Percentiles rank a stretch among this genome's conserved stretches.
Conservation (phyloP, 805 yeast species). For the Yarrowia porcina region DNA sequence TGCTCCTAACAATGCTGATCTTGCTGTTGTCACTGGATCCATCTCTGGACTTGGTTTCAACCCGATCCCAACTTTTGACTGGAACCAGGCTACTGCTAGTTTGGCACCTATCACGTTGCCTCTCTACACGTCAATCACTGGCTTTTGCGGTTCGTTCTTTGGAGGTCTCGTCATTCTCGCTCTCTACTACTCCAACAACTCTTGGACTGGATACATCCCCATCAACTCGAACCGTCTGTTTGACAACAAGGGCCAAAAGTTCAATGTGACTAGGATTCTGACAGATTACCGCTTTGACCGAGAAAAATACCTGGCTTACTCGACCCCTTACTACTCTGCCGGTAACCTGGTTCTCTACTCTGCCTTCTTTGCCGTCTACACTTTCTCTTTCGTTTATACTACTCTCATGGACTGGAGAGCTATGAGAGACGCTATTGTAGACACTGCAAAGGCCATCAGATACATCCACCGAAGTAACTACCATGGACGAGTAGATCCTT, state of each 20-base stretch:
- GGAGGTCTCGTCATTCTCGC: constrained; percentile 49
- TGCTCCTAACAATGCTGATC: constrained; percentile 49
- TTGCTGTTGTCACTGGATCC: constrained; percentile 65
- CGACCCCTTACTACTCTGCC: no score
- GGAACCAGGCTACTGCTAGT: constrained; percentile 38
- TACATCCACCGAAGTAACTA: not conserved
- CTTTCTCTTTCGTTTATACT: constrained; percentile 50
- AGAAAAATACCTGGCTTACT: constrained; percentile 49
- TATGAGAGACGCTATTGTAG: constrained; percentile 30
- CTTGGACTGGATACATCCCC: constrained; percentile 60
- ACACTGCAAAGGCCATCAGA: not conserved
- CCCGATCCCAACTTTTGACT: constrained; percentile 49
- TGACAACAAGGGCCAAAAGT: constrained; percentile 51
- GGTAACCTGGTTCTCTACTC: constrained; percentile 47
- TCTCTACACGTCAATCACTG: constrained; percentile 40
- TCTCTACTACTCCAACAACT: no score
- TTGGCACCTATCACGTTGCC: constrained; percentile 45
- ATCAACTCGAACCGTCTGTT: constrained; percentile 52
- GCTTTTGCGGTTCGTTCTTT: constrained; percentile 45
- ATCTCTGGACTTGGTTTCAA: constrained; percentile 48
- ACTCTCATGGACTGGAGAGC: constrained; percentile 27
- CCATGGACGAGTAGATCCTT: constrained; percentile 28
- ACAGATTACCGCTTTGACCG: constrained; percentile 40
- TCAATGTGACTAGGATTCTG: constrained; percentile 47
- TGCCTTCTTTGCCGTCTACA: constrained; percentile 53